These are phyloP conservation scores for Pelargonium nanum DNA, from an alignment of 345 rosid genomes.

Conservation along the genomic window DNA sequence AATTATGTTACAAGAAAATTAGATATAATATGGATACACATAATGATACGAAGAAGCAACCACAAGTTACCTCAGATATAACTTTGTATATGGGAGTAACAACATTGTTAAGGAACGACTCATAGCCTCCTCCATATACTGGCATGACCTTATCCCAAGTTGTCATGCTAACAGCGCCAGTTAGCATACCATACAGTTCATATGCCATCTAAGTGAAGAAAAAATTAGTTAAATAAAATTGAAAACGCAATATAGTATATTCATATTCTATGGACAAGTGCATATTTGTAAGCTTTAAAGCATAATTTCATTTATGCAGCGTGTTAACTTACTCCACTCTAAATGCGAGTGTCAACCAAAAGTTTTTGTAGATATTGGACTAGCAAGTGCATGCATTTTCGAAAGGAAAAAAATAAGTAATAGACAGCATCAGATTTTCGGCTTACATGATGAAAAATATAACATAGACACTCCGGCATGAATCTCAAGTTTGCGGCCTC, in stretches of 20 bases:
- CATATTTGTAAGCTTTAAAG: too few relatives aligned
- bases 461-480: conserved; percentile 91
- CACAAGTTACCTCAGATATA: conserved; percentile 39
- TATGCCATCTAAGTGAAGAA: conserved; percentile 61
- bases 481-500: conserved; percentile 94
- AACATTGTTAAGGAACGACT: conserved; percentile 64
- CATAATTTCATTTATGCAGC: too few relatives aligned
- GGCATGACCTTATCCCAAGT: conserved; percentile 53
- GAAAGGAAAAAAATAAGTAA: background rate
- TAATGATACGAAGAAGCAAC: conserved; percentile 10
- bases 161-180: conserved; percentile 35
- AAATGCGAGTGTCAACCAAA: background rate
- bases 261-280: too few relatives aligned
- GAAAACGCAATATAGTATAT: background rate
- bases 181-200: conserved; percentile 72
- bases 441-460: conserved; percentile 93
- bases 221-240: conserved; percentile 6
- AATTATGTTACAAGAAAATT: conserved; percentile 19
- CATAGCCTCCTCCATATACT: conserved; percentile 54
- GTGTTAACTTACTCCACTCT: too few relatives aligned
- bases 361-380: background rate
- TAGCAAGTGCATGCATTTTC: background rate
- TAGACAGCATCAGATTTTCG: conserved; percentile 9
- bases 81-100: conserved; percentile 74
- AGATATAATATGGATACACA: conserved; percentile 5